Conservation (phyloP, 768 basidiomycete species). For the Hygrophoropsis aurantiaca region DNA sequence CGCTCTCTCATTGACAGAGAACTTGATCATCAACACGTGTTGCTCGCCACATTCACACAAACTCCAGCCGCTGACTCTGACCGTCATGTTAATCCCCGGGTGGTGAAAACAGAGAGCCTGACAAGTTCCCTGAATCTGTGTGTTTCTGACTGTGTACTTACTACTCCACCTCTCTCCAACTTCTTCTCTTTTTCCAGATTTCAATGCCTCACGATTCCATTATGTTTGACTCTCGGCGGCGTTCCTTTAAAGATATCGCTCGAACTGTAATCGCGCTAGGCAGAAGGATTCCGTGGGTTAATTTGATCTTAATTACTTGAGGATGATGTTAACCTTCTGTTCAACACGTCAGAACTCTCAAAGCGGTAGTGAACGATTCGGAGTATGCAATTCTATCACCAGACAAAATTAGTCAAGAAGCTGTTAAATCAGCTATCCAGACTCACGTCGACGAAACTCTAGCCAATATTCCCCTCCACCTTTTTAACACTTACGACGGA, state of each 20-base stretch:
- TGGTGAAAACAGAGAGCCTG: not conserved
- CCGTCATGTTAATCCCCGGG: not conserved
- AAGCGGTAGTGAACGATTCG: no score
- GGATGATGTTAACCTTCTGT: no score
- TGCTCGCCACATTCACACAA: no score
- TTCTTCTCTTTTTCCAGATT: not conserved
- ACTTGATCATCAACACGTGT: not conserved
- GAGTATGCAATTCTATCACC: not conserved
- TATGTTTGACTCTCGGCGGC: no score
- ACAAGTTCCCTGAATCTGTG: not conserved
- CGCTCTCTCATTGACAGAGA: not conserved
- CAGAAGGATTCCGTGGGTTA: no score
- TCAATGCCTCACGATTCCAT: no score
- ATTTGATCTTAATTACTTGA: no score
- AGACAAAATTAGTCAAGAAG: not conserved
- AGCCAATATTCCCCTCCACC: slow-evolving; percentile 19
- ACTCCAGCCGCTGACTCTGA: not conserved
- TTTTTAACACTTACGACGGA: slow-evolving; percentile 23
- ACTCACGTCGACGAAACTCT: not conserved
- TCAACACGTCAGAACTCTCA: no score
- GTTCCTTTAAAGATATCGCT: no score
- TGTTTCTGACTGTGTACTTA: not conserved
- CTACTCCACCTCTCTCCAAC: not conserved
- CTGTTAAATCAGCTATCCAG: not conserved
- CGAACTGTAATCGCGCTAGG: no score